Evolutionary conservation across 2,329 filamentous ascomycete species (phyloP).

Genomic region (Ophiocordyceps australis): DNA sequence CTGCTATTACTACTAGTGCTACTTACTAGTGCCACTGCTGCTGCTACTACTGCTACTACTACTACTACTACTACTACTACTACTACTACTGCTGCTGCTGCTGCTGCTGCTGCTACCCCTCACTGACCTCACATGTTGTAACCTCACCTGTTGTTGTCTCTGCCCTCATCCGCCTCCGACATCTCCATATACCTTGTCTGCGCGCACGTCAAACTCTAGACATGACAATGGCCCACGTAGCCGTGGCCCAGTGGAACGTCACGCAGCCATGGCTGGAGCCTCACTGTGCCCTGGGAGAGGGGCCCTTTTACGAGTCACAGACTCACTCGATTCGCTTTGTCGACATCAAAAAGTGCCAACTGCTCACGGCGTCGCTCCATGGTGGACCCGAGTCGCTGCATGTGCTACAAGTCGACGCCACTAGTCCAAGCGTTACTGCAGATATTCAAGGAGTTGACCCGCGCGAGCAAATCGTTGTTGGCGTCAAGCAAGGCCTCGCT

Average conservation of each 20-base stretch:
- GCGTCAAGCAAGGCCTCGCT: conserved; percentile 69
- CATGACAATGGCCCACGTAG: too few relatives aligned
- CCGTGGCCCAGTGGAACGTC: conserved; percentile 33
- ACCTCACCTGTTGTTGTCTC: too few relatives aligned
- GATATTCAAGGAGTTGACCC: conserved; percentile 54
- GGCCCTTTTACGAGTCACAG: conserved; percentile 51
- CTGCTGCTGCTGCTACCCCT: too few relatives aligned
- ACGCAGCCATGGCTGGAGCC: conserved; percentile 36
- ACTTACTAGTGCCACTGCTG: too few relatives aligned
- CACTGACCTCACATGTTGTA: too few relatives aligned
- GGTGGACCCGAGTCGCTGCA: conserved; percentile 44
- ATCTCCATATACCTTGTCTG: too few relatives aligned
- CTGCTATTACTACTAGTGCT: too few relatives aligned
- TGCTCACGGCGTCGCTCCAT: conserved; percentile 53
- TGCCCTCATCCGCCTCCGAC: too few relatives aligned
- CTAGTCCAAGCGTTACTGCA: conserved; percentile 51
- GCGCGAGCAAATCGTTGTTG: conserved; percentile 51
- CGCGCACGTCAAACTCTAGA: too few relatives aligned
- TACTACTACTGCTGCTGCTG: too few relatives aligned
- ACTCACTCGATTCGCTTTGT: conserved; percentile 56
- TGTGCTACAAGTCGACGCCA: conserved; percentile 36
- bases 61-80: too few relatives aligned
- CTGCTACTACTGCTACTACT: too few relatives aligned
- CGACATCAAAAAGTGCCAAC: conserved; percentile 61
- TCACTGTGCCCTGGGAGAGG: conserved; percentile 53